Base-by-base conservation (phyloP, 768 basidiomycete species). In the Russula vinacea region DNA sequence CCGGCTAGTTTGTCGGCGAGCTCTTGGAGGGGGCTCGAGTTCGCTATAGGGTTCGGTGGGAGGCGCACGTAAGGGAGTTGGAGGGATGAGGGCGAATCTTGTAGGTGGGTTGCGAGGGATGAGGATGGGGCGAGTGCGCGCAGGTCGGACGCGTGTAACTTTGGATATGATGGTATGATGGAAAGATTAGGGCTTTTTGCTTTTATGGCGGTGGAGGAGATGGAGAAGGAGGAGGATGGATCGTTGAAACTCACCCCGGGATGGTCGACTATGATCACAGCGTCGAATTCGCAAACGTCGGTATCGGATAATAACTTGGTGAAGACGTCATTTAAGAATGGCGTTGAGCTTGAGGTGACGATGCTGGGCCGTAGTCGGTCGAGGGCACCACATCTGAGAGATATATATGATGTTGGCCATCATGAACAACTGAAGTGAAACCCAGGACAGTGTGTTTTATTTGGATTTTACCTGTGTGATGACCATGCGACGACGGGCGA, bases 101-200 rank as follows among this genome's bases (percentile, higher is more conserved):
- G 76, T 10, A 92, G 75, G 7, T 76, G 70, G 29, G 74, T 76
- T 6, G 81, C 75, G 22, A 91, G 75, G 64, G 76, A 73, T 3
- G 83, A 84, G 1, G 79, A 77, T 10, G 83, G 76, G 7, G 82
- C 73, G 24, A 91, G 82, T 11, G 75, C 73, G 35, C 87, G 85
- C 47, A 92, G 77, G 77, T 92, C 89, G n/a, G 88, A 86, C 29
- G 88, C 86, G 69, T 88, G 90, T 5, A 89, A 76, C 90, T 92
- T 69, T 16, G 24, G 33, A 11, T 47, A 29, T 66, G 35, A 42
- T 60, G 32, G 29, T n/a, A n/a, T n/a, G n/a, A n/a, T n/a, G n/a
- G n/a, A 62, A 2, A 50, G 49, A 40, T 14, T 32, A 42, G 59
- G n/a, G 13, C 6, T 24, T 22, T 22, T 47, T n/a, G 5, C 29